Percentiles rank a stretch among this genome's conserved stretches.
Evolutionary conservation across 2,329 filamentous ascomycete species (phyloP).

Genomic region (Alternaria infectoria): DNA sequence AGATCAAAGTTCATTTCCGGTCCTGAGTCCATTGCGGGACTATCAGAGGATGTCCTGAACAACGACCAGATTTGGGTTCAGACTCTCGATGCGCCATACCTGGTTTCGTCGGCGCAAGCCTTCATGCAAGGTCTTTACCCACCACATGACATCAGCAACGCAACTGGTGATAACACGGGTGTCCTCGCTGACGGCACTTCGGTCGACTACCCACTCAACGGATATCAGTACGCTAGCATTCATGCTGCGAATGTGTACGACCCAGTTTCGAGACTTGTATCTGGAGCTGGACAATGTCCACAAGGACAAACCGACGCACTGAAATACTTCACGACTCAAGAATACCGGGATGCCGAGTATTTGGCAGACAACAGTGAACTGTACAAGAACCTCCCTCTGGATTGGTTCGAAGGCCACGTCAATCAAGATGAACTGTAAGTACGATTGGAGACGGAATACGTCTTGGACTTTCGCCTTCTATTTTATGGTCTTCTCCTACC

Average conservation of each 20-base stretch:
- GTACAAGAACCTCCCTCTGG: conserved; percentile 55
- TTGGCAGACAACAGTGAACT: conserved; percentile 48
- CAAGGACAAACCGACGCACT: conserved; percentile 44
- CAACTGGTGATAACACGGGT: conserved; percentile 43
- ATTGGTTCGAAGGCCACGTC: conserved; percentile 54
- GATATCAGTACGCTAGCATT: conserved; percentile 65
- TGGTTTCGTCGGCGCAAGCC: conserved; percentile 62
- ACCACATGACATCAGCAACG: conserved; percentile 47
- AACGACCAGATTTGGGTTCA: conserved; percentile 56
- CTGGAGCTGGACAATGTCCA: conserved; percentile 56
- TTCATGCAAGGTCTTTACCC: conserved; percentile 69
- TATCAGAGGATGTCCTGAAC: conserved; percentile 55
- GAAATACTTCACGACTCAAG: conserved; percentile 51
- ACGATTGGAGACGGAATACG: background rate
- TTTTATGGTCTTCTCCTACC: background rate
- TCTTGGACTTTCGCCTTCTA: background rate
- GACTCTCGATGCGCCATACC: conserved; percentile 56
- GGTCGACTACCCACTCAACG: conserved; percentile 57
- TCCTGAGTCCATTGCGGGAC: conserved; percentile 39
- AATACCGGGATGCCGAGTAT: conserved; percentile 47
- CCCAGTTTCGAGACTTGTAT: conserved; percentile 58
- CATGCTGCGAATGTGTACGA: conserved; percentile 54
- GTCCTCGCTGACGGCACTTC: conserved; percentile 57
- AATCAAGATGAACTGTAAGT: conserved; percentile 37
- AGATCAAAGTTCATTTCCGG: conserved; percentile 59